Percentiles rank a stretch among this genome's conserved stretches.
Evolutionary conservation across 805 yeast genomes (phyloP).

Genomic region (Schwanniomyces polymorphus): DNA sequence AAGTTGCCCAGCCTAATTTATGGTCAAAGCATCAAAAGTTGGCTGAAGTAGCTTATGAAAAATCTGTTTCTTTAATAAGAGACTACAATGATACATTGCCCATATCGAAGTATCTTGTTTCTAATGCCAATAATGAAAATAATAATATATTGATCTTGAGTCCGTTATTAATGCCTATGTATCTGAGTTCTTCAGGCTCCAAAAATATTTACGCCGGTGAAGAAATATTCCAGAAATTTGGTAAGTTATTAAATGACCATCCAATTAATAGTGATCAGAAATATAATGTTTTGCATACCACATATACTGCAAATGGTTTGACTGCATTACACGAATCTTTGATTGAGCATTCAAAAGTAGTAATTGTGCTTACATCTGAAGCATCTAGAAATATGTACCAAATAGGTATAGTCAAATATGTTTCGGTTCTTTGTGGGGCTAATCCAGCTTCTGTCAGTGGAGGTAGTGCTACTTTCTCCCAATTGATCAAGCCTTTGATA

Average conservation of each 20-base stretch:
- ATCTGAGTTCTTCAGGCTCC: slow-evolving; percentile 13
- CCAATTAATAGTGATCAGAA: slow-evolving; percentile 21
- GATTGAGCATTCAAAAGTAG: slow-evolving; percentile 51
- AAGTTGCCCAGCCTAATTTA: slow-evolving; percentile 22
- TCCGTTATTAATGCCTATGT: slow-evolving; percentile 39
- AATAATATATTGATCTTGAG: slow-evolving; percentile 35
- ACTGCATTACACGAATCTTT: slow-evolving; percentile 55
- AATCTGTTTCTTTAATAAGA: slow-evolving; percentile 53
- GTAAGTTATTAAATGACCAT: slow-evolving; percentile 43
- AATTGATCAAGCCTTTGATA: slow-evolving; percentile 50
- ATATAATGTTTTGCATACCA: slow-evolving; percentile 54
- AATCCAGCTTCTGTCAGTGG: slow-evolving; percentile 28
- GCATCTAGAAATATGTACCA: slow-evolving; percentile 62
- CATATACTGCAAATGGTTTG: slow-evolving; percentile 58
- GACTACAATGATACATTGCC: slow-evolving; percentile 55
- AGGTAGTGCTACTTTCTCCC: slow-evolving; percentile 16
- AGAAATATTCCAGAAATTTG: slow-evolving; percentile 54
- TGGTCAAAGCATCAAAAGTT: slow-evolving; percentile 45
- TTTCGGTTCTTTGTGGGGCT: slow-evolving; percentile 54
- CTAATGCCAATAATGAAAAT: slow-evolving; percentile 18
- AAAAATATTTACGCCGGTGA: slow-evolving; percentile 40
- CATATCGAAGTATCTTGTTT: slow-evolving; percentile 36
- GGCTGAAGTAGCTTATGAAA: slow-evolving; percentile 47
- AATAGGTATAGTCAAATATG: slow-evolving; percentile 59
- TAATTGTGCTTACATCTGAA: slow-evolving; percentile 56